Evolutionary conservation across 441 rosid genomes (phyloP).

Genomic region (Euphorbia schlechtendalii): DNA sequence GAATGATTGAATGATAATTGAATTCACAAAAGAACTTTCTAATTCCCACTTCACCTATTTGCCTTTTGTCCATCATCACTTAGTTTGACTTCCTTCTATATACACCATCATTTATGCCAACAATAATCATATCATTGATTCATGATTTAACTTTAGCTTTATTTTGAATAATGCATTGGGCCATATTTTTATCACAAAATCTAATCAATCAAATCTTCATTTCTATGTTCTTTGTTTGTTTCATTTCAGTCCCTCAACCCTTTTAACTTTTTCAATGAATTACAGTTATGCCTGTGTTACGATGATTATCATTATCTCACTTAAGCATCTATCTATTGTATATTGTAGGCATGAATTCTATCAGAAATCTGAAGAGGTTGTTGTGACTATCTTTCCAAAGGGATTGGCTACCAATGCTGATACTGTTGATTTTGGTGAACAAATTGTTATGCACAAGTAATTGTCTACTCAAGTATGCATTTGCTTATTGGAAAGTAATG

Average conservation of each 20-base stretch:
- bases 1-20: background rate
- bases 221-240: too few relatives aligned
- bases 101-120: too few relatives aligned
- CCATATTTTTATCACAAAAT: too few relatives aligned
- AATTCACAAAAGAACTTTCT: background rate
- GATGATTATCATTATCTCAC: background rate
- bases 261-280: background rate
- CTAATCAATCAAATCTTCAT: too few relatives aligned
- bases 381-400: constrained; percentile 69
- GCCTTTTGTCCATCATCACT: too few relatives aligned
- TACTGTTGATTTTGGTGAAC: constrained; percentile 61
- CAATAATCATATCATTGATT: too few relatives aligned
- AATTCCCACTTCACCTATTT: background rate
- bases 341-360: constrained; percentile 62
- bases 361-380: constrained; percentile 75
- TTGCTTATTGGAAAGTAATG: too few relatives aligned
- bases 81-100: too few relatives aligned
- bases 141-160: too few relatives aligned
- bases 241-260: background rate
- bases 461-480: too few relatives aligned
- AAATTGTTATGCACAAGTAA: constrained; percentile 45
- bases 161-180: too few relatives aligned
- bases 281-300: background rate
- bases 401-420: too few relatives aligned
- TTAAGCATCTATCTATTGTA: constrained; percentile 9